Conservation (phyloP, 495 filamentous ascomycete species). For the Cercophora samala region DNA sequence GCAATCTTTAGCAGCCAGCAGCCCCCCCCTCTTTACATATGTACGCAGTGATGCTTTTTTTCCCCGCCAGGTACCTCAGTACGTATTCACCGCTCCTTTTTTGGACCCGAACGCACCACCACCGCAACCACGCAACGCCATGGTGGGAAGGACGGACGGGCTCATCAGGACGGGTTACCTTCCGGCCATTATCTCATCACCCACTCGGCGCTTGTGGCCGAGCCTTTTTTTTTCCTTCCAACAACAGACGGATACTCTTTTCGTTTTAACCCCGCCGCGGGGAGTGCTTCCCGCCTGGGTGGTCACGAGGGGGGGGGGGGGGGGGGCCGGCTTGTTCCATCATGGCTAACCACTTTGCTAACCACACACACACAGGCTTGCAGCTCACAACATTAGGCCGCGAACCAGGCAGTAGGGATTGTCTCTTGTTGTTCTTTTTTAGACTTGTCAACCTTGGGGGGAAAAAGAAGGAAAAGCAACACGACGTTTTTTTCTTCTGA, state of each 20-base stretch:
- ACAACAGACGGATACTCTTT: not conserved
- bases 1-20: not conserved
- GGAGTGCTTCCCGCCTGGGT: constrained; percentile 26
- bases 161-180: constrained; percentile 22
- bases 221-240: not conserved
- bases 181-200: constrained; percentile 15
- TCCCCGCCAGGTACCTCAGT: not conserved
- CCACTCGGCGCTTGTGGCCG: constrained; percentile 14
- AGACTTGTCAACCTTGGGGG: not conserved
- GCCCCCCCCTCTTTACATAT: not conserved
- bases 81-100: constrained; percentile 24
- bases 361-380: constrained; percentile 4
- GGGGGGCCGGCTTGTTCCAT: constrained; percentile 3
- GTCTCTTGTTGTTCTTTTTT: not conserved
- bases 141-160: constrained; percentile 9
- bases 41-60: too few relatives aligned
- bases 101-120: not conserved
- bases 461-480: not conserved
- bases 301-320: constrained; percentile 22
- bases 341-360: constrained; percentile 6
- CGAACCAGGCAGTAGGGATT: not conserved
- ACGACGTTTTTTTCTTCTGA: not conserved
- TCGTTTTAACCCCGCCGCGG: constrained; percentile 24
- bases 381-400: not conserved
- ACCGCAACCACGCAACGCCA: constrained; percentile 2